Evolutionary conservation across 2,329 filamentous ascomycete genomes (phyloP).

Genomic region (Phyllosticta capitalensis): DNA sequence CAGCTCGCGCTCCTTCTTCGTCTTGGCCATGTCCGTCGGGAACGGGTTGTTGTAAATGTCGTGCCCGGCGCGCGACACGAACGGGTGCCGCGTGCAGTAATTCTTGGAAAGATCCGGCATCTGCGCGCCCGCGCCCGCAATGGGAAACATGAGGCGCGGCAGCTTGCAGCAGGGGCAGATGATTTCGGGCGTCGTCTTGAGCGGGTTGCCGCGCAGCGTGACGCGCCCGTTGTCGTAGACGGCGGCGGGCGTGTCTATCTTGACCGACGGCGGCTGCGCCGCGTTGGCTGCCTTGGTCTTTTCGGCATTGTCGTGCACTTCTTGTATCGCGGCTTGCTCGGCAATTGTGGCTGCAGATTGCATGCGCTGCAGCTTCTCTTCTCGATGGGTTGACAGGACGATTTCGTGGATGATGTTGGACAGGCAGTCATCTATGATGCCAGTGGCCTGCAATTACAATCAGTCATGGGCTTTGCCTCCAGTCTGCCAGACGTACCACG

Average conservation of each 20-base stretch:
- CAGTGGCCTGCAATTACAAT: conserved; percentile 19
- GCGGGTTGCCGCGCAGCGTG: conserved; percentile 60
- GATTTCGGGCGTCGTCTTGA: conserved; percentile 61
- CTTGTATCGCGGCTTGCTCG: conserved; percentile 27
- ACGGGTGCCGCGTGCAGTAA: conserved; percentile 73
- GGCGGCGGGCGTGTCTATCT: conserved; percentile 53
- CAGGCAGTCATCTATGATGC: conserved; percentile 62
- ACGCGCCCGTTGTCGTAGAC: conserved; percentile 62
- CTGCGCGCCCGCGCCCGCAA: conserved; percentile 59
- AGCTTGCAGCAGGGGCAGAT: conserved; percentile 66
- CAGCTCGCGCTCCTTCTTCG: conserved; percentile 59
- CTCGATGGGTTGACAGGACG: conserved; percentile 63
- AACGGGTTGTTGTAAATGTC: conserved; percentile 79
- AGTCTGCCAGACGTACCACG: not conserved
- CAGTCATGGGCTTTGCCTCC: not conserved
- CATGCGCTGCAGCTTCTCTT: conserved; percentile 66
- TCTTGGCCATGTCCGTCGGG: conserved; percentile 66
- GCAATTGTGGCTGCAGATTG: conserved; percentile 46
- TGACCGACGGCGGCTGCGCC: conserved; percentile 45
- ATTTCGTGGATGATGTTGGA: conserved; percentile 70
- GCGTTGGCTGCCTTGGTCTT: conserved; percentile 32
- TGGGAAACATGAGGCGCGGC: conserved; percentile 62
- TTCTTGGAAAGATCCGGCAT: conserved; percentile 49
- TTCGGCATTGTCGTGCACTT: conserved; percentile 45
- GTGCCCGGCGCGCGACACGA: conserved; percentile 64